Conservation (phyloP, 495 filamentous ascomycete species). For the Hypoxylon trugodes region DNA sequence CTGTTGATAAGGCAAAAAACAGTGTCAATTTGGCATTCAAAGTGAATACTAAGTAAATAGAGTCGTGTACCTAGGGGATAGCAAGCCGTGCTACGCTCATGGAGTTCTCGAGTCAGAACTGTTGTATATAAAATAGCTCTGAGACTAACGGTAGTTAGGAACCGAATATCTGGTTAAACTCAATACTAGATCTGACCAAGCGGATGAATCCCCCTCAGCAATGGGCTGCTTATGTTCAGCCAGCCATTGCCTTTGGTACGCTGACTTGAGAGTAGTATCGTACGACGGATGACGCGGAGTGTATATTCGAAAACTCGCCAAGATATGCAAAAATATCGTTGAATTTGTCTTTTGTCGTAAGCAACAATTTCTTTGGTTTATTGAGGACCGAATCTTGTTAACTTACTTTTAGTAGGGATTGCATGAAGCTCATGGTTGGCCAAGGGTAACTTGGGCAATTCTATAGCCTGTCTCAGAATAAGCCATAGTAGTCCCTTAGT, state of each 20-base stretch:
- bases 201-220: not conserved
- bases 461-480: too few relatives aligned
- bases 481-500: too few relatives aligned
- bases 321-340: too few relatives aligned
- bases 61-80: too few relatives aligned
- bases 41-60: not conserved
- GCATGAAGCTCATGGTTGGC: too few relatives aligned
- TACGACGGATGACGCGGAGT: not conserved
- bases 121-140: not conserved
- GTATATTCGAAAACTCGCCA: not conserved
- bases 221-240: slow-evolving; percentile 23
- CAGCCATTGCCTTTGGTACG: not conserved
- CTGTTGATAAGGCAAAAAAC: not conserved
- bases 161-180: not conserved
- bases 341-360: too few relatives aligned
- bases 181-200: slow-evolving; percentile 1
- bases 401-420: too few relatives aligned
- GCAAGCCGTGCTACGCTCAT: too few relatives aligned
- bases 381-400: too few relatives aligned
- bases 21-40: not conserved
- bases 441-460: too few relatives aligned
- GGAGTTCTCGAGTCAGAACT: not conserved
- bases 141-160: slow-evolving; percentile 1
- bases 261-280: slow-evolving; percentile 2
- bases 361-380: too few relatives aligned